A percentile compares a stretch with the other conserved stretches of the same genome.
Conservation (phyloP, 1,139 yeast genomes). For the Zygotorulaspora mrakii region DNA sequence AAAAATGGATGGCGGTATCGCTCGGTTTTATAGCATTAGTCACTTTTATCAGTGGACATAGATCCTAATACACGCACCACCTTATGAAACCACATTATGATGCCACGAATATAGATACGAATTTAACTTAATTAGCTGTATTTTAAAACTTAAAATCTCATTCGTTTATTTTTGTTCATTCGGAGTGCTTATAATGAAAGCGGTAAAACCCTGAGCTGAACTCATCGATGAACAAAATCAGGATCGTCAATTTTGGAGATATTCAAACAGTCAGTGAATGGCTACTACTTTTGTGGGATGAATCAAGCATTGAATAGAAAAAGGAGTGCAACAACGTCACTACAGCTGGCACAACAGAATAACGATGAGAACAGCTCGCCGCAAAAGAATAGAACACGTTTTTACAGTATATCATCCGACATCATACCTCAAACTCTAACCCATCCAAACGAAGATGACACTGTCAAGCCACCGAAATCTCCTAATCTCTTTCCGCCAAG, state of each 20-base stretch:
- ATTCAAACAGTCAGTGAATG: too few relatives aligned
- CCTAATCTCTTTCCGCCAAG: conserved; percentile 22
- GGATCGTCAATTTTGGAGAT: too few relatives aligned
- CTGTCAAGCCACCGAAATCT: conserved; percentile 10
- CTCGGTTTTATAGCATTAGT: conserved; percentile 1
- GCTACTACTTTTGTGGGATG: too few relatives aligned
- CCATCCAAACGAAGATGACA: conserved; percentile 15
- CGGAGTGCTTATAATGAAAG: too few relatives aligned
- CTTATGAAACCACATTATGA: conserved; percentile 3
- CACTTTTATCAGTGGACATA: background rate
- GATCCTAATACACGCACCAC: too few relatives aligned
- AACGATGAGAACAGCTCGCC: conserved; percentile 8
- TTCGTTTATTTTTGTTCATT: too few relatives aligned
- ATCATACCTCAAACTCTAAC: conserved; percentile 22
- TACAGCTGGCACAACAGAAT: conserved; percentile 6
- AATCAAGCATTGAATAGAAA: conserved; percentile 14
- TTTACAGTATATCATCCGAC: conserved; percentile 22
- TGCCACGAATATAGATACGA: background rate
- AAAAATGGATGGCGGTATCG: conserved; percentile 7
- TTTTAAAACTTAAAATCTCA: background rate
- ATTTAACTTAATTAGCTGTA: background rate
- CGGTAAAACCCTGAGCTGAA: too few relatives aligned
- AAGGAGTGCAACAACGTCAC: conserved; percentile 18
- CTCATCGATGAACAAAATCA: too few relatives aligned
- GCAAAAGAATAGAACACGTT: conserved; percentile 11